phyloP scores from a whole-genome alignment of 371 early-diverging fungal species.

The Parasitella parasitica region DNA sequence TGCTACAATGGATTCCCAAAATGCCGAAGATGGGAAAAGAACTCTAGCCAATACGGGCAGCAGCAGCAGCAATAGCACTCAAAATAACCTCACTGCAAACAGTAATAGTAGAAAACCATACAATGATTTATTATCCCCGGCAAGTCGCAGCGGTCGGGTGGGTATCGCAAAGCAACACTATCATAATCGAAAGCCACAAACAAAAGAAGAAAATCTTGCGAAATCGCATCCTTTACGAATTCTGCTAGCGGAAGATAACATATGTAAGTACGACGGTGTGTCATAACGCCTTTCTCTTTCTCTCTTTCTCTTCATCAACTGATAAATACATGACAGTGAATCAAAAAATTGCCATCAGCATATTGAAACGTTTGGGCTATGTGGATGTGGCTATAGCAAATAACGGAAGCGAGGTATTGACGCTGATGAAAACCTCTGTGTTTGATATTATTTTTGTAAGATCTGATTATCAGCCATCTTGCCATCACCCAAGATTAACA shows the following conservation, averaged over 20 bases:
- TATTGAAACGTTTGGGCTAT: conserved; percentile 56
- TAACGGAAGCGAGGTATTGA: conserved; percentile 57
- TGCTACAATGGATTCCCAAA: background rate
- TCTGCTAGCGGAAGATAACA: conserved; percentile 51
- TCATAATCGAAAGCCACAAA: conserved; percentile 26
- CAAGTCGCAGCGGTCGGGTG: conserved; percentile 18
- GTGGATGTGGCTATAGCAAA: conserved; percentile 53
- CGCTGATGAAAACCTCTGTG: conserved; percentile 36
- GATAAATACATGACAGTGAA: conserved; percentile 51
- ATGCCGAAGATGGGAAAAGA: background rate
- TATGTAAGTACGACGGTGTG: conserved; percentile 27
- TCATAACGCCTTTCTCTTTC: background rate
- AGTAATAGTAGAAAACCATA: conserved; percentile 13
- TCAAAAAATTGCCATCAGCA: conserved; percentile 60
- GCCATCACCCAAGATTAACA: background rate
- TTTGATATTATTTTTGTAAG: conserved; percentile 54
- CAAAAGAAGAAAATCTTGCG: conserved; percentile 42
- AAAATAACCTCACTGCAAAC: background rate
- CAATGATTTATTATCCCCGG: conserved; percentile 23
- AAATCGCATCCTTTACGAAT: conserved; percentile 41
- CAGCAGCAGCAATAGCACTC: background rate
- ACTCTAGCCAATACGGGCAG: background rate
- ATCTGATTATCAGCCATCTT: no score
- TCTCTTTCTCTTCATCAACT: no score
- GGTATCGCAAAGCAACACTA: conserved; percentile 30